phyloP scores from a whole-genome alignment of 2,329 filamentous ascomycete genomes.

The Ascomycota sp. region DNA sequence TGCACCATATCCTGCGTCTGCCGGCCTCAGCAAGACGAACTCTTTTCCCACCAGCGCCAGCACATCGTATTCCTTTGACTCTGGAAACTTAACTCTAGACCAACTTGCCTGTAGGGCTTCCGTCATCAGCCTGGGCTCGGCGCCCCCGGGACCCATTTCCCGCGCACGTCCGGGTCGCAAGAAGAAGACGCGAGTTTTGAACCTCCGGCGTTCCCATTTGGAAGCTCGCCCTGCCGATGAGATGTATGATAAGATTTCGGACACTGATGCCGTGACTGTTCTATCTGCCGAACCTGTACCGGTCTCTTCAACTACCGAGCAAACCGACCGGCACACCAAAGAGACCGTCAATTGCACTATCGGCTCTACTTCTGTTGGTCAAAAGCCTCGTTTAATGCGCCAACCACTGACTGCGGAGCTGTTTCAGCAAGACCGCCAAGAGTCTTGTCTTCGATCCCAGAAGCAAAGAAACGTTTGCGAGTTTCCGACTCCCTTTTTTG shows the following conservation, averaged over 20 bases:
- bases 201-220: conserved; percentile 45
- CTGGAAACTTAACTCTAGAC: conserved; percentile 40
- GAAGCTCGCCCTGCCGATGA: conserved; percentile 31
- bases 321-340: conserved; percentile 28
- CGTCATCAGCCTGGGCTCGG: conserved; percentile 39
- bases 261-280: conserved; percentile 31
- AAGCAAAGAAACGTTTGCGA: conserved; percentile 5
- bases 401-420: too few relatives aligned
- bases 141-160: conserved; percentile 35
- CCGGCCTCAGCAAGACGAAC: conserved; percentile 39
- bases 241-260: conserved; percentile 25
- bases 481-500: conserved; percentile 1
- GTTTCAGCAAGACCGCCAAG: too few relatives aligned
- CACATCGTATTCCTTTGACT: conserved; percentile 56
- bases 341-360: conserved; percentile 5
- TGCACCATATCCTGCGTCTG: conserved; percentile 22
- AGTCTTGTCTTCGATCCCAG: conserved; percentile 1
- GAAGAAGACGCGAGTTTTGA: conserved; percentile 69
- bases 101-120: conserved; percentile 49
- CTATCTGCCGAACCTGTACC: conserved; percentile 42
- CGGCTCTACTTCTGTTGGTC: too few relatives aligned
- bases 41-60: conserved; percentile 36
- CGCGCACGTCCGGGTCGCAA: conserved; percentile 46
- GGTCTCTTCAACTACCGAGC: conserved; percentile 35
- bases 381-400: too few relatives aligned